Conservation (phyloP, 2,329 filamentous ascomycete species). For the Cladosporium sp. region DNA sequence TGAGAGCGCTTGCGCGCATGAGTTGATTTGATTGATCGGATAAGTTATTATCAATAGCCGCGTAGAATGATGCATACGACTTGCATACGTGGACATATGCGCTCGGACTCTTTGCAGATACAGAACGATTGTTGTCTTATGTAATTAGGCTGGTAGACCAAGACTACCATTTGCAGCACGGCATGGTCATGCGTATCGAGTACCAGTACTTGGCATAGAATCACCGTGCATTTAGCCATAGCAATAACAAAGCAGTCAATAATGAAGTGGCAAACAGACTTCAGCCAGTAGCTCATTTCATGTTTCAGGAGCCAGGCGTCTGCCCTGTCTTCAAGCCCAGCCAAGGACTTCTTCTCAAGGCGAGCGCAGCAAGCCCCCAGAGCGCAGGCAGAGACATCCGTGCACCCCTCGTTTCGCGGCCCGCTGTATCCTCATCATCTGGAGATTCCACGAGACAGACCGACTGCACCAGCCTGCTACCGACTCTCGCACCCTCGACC, state of each 20-base stretch:
- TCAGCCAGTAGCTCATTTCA: not conserved
- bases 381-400: slow-evolving; percentile 1
- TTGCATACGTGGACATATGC: not conserved
- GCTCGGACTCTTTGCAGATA: not conserved
- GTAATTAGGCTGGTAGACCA: not conserved
- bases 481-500: not conserved
- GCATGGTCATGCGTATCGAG: no score
- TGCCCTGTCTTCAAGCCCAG: slow-evolving; percentile 4
- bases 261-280: not conserved
- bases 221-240: no score
- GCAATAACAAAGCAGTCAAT: not conserved
- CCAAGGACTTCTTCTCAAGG: slow-evolving; percentile 2
- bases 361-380: slow-evolving; percentile 2
- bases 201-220: no score
- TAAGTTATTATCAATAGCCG: not conserved
- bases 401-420: slow-evolving; percentile 9
- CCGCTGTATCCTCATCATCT: slow-evolving; percentile 18
- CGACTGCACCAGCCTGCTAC: slow-evolving; percentile 3
- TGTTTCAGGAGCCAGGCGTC: not conserved
- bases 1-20: slow-evolving; percentile 6
- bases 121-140: not conserved
- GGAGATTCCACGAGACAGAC: slow-evolving; percentile 14
- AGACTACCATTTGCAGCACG: no score
- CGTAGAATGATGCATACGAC: not conserved
- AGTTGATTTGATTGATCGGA: not conserved